Conservation (phyloP, 352 stramenopile species). For the Peronosclerospora sorghi region DNA sequence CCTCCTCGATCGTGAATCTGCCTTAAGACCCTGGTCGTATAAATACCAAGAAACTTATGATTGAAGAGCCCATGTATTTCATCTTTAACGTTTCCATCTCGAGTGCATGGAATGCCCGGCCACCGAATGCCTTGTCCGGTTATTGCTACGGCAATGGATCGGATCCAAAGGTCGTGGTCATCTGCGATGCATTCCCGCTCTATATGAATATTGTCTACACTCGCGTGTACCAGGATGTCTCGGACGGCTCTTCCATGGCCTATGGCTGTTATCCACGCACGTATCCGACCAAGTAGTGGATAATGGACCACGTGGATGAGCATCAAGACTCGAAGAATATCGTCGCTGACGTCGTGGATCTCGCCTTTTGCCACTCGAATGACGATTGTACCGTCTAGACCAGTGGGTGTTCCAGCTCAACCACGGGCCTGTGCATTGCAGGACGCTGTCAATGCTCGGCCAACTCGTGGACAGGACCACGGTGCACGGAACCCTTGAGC, state of each 20-base stretch:
- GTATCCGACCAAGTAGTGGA: conserved; percentile 50
- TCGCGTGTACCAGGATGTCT: conserved; percentile 41
- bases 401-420: conserved; percentile 12
- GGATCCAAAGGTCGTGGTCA: conserved; percentile 25
- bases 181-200: conserved; percentile 47
- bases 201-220: conserved; percentile 54
- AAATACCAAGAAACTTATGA: conserved; percentile 47
- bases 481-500: conserved; percentile 26
- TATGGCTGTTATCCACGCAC: conserved; percentile 35
- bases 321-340: conserved; percentile 41
- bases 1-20: conserved; percentile 28
- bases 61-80: conserved; percentile 82
- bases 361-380: conserved; percentile 31
- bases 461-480: conserved; percentile 31
- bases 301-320: conserved; percentile 42
- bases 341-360: conserved; percentile 26
- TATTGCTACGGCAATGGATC: conserved; percentile 22
- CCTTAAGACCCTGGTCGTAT: conserved; percentile 20
- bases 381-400: conserved; percentile 39
- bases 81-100: conserved; percentile 62
- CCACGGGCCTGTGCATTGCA: conserved; percentile 22
- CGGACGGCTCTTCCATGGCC: conserved; percentile 25
- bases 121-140: conserved; percentile 23
- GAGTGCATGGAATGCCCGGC: conserved; percentile 29
- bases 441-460: conserved; percentile 23